Evolutionary conservation across 306 rosid species (phyloP).

Genomic region (Prunus dulcis): DNA sequence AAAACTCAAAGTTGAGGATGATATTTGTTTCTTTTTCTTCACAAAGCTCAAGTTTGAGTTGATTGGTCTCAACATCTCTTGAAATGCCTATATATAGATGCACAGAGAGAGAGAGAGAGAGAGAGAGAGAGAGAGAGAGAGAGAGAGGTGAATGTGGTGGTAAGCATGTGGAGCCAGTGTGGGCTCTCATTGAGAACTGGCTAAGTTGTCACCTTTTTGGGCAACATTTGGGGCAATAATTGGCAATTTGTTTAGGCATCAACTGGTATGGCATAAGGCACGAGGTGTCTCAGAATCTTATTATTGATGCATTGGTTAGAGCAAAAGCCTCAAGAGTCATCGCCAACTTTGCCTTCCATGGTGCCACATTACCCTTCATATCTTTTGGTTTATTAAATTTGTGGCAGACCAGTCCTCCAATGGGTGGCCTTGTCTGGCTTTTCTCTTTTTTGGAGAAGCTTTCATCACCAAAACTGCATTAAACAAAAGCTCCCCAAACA

Average conservation of each 20-base stretch:
- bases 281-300: too few relatives aligned
- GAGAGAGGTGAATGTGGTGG: not conserved
- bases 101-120: not conserved
- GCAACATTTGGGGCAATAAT: constrained; percentile 27
- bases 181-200: constrained; percentile 28
- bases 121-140: not conserved
- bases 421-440: constrained; percentile 16
- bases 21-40: not conserved
- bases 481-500: constrained; percentile 7
- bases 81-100: not conserved
- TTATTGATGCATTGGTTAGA: too few relatives aligned
- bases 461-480: not conserved
- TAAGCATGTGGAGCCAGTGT: constrained; percentile 41
- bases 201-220: constrained; percentile 31
- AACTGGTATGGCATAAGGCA: constrained; percentile 4
- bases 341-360: constrained; percentile 31
- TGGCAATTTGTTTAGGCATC: constrained; percentile 13
- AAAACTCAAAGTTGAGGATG: constrained; percentile 1
- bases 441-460: constrained; percentile 13
- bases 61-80: constrained; percentile 1
- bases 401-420: constrained; percentile 16
- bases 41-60: not conserved
- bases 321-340: constrained; percentile 23
- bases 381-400: constrained; percentile 5
- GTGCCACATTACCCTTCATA: constrained; percentile 39